phyloP scores from a whole-genome alignment of 768 basidiomycete species.

The Porphyrellus cyaneotinctus region DNA sequence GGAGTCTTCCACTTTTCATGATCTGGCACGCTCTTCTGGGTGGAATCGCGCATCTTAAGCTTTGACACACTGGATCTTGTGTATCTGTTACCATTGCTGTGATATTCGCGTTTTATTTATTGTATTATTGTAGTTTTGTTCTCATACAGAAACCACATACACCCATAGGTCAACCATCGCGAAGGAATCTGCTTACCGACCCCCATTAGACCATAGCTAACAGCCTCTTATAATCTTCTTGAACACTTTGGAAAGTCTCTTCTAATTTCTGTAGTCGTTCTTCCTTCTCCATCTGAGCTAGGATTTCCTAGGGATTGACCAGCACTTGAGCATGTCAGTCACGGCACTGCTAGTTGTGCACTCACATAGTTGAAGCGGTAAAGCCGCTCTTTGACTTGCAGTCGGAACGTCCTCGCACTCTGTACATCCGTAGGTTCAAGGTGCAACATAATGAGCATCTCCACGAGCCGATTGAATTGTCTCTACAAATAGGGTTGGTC shows the following conservation, averaged over 20 bases:
- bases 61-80: conserved; percentile 8
- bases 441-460: conserved; percentile 81
- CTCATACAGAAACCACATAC: not conserved
- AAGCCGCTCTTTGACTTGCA: conserved; percentile 93
- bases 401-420: conserved; percentile 61
- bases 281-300: conserved; percentile 81
- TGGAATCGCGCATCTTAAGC: not conserved
- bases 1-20: conserved; percentile 26
- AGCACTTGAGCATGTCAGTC: not conserved
- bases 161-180: conserved; percentile 8
- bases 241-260: conserved; percentile 87
- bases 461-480: conserved; percentile 87
- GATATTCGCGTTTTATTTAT: conserved; percentile 19
- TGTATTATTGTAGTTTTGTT: conserved; percentile 20
- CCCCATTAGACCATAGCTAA: conserved; percentile 44
- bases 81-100: conserved; percentile 18
- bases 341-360: conserved; percentile 7
- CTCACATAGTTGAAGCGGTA: conserved; percentile 93
- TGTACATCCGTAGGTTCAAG: conserved; percentile 59
- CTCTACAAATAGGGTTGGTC: conserved; percentile 46
- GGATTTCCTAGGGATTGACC: conserved; percentile 59
- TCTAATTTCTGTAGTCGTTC: conserved; percentile 87
- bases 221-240: conserved; percentile 81
- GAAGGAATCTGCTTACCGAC: not conserved
- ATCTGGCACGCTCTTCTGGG: not conserved